Conservation (phyloP, 1,284 basidiomycete species). For the Ganoderma lingzhi region DNA sequence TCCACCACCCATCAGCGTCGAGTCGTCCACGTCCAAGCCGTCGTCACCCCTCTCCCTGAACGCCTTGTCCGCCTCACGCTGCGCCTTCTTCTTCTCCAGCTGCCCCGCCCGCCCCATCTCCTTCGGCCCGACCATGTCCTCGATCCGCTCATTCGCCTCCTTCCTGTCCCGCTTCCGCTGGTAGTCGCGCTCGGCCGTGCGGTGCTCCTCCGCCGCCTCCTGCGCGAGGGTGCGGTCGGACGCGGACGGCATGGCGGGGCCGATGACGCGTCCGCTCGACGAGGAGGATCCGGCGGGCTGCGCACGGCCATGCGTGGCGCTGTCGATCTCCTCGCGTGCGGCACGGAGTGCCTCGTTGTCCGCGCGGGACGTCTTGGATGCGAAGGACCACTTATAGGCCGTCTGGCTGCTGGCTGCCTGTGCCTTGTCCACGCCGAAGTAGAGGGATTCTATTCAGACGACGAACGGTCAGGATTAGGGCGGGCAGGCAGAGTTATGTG, state of each 20-base stretch:
- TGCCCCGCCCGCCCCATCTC: slow-evolving; percentile 76
- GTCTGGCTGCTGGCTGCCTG: slow-evolving; percentile 66
- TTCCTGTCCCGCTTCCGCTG: slow-evolving; percentile 70
- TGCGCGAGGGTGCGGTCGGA: slow-evolving; percentile 70
- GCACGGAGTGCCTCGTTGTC: slow-evolving; percentile 63
- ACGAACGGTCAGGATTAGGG: background rate
- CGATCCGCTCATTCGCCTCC: slow-evolving; percentile 72
- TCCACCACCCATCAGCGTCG: slow-evolving; percentile 74
- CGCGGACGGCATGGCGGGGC: slow-evolving; percentile 71
- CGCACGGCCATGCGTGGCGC: slow-evolving; percentile 58
- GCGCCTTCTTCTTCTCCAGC: slow-evolving; percentile 78
- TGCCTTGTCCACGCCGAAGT: slow-evolving; percentile 59
- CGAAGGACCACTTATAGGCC: slow-evolving; percentile 67
- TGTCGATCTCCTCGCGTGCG: slow-evolving; percentile 66
- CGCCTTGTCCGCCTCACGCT: slow-evolving; percentile 66
- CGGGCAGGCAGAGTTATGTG: background rate
- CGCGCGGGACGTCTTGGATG: slow-evolving; percentile 51
- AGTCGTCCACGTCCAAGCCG: slow-evolving; percentile 72
- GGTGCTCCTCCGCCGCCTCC: slow-evolving; percentile 61
- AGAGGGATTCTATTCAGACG: slow-evolving; percentile 58
- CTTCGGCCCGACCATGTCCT: slow-evolving; percentile 78
- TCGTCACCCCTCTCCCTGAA: slow-evolving; percentile 79
- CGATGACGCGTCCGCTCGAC: slow-evolving; percentile 55
- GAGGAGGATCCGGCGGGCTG: slow-evolving; percentile 28
- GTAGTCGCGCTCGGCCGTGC: slow-evolving; percentile 56